phyloP scores from a whole-genome alignment of 805 yeast species.

The Candida piceae region DNA sequence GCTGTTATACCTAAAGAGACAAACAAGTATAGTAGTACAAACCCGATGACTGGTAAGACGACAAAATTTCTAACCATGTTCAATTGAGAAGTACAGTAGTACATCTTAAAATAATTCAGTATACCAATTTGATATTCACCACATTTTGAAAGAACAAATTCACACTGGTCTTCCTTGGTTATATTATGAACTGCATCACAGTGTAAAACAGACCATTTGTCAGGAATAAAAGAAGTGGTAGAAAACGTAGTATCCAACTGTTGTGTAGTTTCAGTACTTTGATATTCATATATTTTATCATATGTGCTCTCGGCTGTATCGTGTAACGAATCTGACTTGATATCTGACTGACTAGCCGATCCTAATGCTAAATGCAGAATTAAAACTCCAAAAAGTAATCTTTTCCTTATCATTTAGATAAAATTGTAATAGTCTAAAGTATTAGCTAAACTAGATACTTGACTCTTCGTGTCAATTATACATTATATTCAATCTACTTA shows the following conservation, averaged over 20 bases:
- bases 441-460: too few relatives aligned
- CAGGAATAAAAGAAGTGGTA: not conserved
- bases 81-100: conserved; percentile 25
- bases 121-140: conserved; percentile 23
- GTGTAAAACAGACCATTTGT: conserved; percentile 4
- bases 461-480: too few relatives aligned
- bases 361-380: too few relatives aligned
- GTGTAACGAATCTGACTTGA: too few relatives aligned
- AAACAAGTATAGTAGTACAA: conserved; percentile 40
- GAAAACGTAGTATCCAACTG: not conserved
- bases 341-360: too few relatives aligned
- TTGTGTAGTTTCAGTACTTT: too few relatives aligned
- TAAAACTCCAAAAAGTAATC: too few relatives aligned
- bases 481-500: too few relatives aligned
- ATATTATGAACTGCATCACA: conserved; percentile 20
- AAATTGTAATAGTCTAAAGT: too few relatives aligned
- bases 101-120: conserved; percentile 25
- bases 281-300: too few relatives aligned
- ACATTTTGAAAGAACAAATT: conserved; percentile 25
- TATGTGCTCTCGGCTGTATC: too few relatives aligned
- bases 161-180: conserved; percentile 24
- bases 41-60: conserved; percentile 16
- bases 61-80: conserved; percentile 11
- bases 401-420: too few relatives aligned
- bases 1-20: conserved; percentile 74